These are phyloP conservation scores for Hymenochaete sp. DNA, from an alignment of 1,284 basidiomycete species.

Conservation along the genomic window DNA sequence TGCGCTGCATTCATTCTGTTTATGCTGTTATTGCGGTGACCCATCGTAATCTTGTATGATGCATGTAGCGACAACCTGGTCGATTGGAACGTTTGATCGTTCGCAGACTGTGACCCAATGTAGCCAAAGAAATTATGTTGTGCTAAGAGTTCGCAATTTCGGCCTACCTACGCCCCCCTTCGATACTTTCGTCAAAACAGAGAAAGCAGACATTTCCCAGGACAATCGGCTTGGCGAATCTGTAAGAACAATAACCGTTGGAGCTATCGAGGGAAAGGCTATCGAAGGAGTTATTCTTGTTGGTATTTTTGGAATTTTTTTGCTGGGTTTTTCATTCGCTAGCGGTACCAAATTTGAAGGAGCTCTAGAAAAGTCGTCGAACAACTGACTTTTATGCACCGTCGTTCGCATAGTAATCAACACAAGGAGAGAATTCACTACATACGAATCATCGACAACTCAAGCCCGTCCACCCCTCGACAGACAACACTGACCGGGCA, in stretches of 20 bases:
- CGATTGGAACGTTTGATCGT: conserved; percentile 9
- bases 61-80: conserved; percentile 12
- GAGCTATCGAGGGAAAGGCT: conserved; percentile 40
- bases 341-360: too few species aligned
- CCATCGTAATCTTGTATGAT: background rate
- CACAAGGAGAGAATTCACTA: too few species aligned
- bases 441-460: too few species aligned
- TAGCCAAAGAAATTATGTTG: conserved; percentile 9
- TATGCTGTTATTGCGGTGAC: background rate
- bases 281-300: conserved; percentile 35
- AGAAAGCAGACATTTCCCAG: conserved; percentile 10
- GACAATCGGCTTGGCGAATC: background rate
- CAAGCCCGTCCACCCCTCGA: too few species aligned
- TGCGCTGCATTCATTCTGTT: too few species aligned
- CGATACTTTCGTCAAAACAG: background rate
- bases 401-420: too few species aligned
- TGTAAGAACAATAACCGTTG: conserved; percentile 27
- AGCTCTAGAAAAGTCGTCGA: too few species aligned
- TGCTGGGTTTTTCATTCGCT: conserved; percentile 22
- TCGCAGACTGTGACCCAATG: background rate
- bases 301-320: conserved; percentile 24
- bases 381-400: too few species aligned
- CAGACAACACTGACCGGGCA: too few species aligned
- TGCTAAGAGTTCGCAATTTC: background rate
- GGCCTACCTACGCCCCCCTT: background rate